Conservation (phyloP, 2,329 filamentous ascomycete genomes). For the Bipolaris zeicola region DNA sequence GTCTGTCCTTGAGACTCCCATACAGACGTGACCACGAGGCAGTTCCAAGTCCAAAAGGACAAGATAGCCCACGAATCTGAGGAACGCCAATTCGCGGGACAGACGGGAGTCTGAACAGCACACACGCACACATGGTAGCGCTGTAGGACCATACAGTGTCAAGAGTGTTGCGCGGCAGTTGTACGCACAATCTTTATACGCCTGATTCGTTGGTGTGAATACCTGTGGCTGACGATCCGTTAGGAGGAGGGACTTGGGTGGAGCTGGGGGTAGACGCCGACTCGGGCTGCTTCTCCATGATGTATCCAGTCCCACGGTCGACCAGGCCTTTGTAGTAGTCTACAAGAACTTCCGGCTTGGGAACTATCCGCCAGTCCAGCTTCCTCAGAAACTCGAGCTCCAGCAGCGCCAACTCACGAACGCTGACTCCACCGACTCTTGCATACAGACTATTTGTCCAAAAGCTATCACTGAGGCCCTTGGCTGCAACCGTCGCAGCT, state of each 20-base stretch:
- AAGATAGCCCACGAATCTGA: not conserved
- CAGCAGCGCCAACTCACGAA: slow-evolving; percentile 85
- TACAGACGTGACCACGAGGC: slow-evolving; percentile 21
- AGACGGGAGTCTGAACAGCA: not conserved
- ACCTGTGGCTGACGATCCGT: slow-evolving; percentile 29
- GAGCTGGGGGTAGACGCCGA: slow-evolving; percentile 21
- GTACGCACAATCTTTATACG: slow-evolving; percentile 15
- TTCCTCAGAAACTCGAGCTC: slow-evolving; percentile 92
- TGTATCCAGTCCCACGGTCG: slow-evolving; percentile 66
- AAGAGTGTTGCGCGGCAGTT: slow-evolving; percentile 8
- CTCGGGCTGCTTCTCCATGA: slow-evolving; percentile 50
- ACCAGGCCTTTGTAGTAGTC: slow-evolving; percentile 93
- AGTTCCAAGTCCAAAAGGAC: slow-evolving; percentile 11
- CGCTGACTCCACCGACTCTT: slow-evolving; percentile 86
- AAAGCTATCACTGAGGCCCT: slow-evolving; percentile 94
- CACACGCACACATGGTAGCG: not conserved
- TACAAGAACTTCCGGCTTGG: slow-evolving; percentile 88
- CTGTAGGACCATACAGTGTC: not conserved
- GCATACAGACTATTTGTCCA: slow-evolving; percentile 99
- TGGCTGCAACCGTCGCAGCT: slow-evolving; percentile 91
- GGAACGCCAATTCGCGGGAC: not conserved
- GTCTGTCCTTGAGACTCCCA: slow-evolving; percentile 15
- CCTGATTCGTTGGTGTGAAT: slow-evolving; percentile 29
- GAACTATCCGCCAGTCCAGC: slow-evolving; percentile 96
- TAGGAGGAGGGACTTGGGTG: slow-evolving; percentile 17